Conservation (phyloP, 2,329 filamentous ascomycete species). For the Hypoxylon sp. region DNA sequence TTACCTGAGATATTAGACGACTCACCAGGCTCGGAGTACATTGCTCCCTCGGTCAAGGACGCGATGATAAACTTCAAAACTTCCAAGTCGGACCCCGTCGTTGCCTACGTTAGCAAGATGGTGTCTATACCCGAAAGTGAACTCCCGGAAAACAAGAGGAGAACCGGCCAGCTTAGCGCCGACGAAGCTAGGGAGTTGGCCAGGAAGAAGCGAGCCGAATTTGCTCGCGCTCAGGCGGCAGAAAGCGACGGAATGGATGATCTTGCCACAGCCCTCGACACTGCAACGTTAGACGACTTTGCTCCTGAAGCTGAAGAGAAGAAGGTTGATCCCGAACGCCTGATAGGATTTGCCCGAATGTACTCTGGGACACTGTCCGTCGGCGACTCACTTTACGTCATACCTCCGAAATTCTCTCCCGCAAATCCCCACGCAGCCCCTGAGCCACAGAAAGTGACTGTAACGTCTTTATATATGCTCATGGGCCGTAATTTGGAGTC, state of each 20-base stretch:
- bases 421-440: constrained; percentile 78
- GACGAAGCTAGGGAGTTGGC: constrained; percentile 93
- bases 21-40: constrained; percentile 80
- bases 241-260: constrained; percentile 65
- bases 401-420: constrained; percentile 93
- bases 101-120: constrained; percentile 99
- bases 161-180: constrained; percentile 78
- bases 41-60: constrained; percentile 77
- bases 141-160: constrained; percentile 85
- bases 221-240: constrained; percentile 81
- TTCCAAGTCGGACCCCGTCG: constrained; percentile 78
- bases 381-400: constrained; percentile 90
- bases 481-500: constrained; percentile 93
- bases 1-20: constrained; percentile 83
- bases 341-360: constrained; percentile 94
- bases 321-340: constrained; percentile 81
- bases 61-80: constrained; percentile 87
- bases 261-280: constrained; percentile 72
- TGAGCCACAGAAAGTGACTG: constrained; percentile 82
- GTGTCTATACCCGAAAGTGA: constrained; percentile 95
- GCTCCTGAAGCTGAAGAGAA: constrained; percentile 65
- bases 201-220: constrained; percentile 88
- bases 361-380: constrained; percentile 92
- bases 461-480: constrained; percentile 91
- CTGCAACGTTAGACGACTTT: constrained; percentile 69